Evolutionary conservation across 225 moss, liverwort and hornwort genomes (phyloP), one percentile per base, ranked within the genome.

Genomic region (Marchantia polymorpha): DNA sequence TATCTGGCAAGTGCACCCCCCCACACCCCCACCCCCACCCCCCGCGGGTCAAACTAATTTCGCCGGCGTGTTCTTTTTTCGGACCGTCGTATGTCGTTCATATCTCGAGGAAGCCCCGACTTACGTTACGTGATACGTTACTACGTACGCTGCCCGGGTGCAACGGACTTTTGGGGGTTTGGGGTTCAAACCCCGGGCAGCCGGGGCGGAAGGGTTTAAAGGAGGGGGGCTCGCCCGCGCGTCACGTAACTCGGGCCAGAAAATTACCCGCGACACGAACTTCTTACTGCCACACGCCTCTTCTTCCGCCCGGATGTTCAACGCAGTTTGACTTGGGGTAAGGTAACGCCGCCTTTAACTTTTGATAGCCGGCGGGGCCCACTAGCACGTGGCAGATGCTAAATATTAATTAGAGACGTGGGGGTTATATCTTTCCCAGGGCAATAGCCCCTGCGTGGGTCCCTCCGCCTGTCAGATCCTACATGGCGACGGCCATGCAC

Each of bases 331-430:
- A 77, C 77, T 64, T 77, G 77, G 64, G 48, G 77, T 77, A 77
- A 64, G 77, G 77, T 63, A 63, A 77, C 77, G 61, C 63, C 63
- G 77, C 74, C 74, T 74, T 74, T 74, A 54, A 74, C 74, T 74
- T 74, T 74, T 25, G 13, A 58, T 30, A 9, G 27, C 25, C 3
- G 52, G 15, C 63, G 77, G 77, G n/a, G 39, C 77, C 77, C 77
- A 77, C 64, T 16, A 77, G 47, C 61, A 77, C 77, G 77, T 77
- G 77, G 77, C 63, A 77, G 77, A 77, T 77, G 77, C 77, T 77
- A 64, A 77, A 77, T 64, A 77, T 77, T 77, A 31, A 77, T 77
- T 77, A 77, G 77, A 74, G 74, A 77, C 77, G 77, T 77, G 63
- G 77, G 74, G 63, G 48, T 72, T 64, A 74, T 56, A 74, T 74